phyloP scores from a whole-genome alignment of 2,329 filamentous ascomycete species.

The Epichloe bromicola region DNA sequence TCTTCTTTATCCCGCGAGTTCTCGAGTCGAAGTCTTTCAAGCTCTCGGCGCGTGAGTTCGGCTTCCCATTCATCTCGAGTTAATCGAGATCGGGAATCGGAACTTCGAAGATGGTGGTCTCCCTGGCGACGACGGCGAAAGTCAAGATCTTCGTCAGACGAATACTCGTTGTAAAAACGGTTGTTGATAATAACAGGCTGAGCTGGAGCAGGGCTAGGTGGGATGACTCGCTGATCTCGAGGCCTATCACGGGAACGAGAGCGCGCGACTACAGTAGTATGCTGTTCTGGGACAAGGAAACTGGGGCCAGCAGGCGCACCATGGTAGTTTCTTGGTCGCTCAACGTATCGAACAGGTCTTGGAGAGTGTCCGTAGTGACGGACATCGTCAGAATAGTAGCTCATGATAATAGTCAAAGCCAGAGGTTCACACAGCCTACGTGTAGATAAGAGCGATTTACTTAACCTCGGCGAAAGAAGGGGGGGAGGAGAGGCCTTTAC shows the following conservation, averaged over 20 bases:
- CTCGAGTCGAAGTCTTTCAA: constrained; percentile 31
- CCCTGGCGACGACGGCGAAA: constrained; percentile 15
- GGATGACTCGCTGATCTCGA: constrained; percentile 32
- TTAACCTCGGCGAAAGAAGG: no score
- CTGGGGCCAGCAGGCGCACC: constrained; percentile 27
- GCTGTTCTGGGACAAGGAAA: constrained; percentile 31
- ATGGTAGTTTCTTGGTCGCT: constrained; percentile 26
- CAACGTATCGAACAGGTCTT: constrained; percentile 32
- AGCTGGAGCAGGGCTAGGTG: constrained; percentile 18
- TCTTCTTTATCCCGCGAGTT: constrained; percentile 25
- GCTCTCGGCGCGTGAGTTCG: constrained; percentile 27
- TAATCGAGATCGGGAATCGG: constrained; percentile 17
- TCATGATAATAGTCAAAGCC: constrained; percentile 5
- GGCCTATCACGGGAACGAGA: constrained; percentile 28
- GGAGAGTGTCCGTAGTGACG: constrained; percentile 28
- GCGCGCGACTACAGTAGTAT: constrained; percentile 31
- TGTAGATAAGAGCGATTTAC: neutral
- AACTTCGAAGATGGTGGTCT: constrained; percentile 14
- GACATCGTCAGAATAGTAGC: constrained; percentile 39
- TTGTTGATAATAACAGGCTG: constrained; percentile 46
- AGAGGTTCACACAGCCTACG: neutral
- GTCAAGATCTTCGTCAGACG: constrained; percentile 27
- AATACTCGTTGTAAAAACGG: constrained; percentile 36
- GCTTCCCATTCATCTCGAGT: constrained; percentile 30
- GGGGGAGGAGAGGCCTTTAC: no score